These are phyloP conservation scores for Byssochlamys sp. DNA, from an alignment of 2,329 filamentous ascomycete species.

Conservation along the genomic window DNA sequence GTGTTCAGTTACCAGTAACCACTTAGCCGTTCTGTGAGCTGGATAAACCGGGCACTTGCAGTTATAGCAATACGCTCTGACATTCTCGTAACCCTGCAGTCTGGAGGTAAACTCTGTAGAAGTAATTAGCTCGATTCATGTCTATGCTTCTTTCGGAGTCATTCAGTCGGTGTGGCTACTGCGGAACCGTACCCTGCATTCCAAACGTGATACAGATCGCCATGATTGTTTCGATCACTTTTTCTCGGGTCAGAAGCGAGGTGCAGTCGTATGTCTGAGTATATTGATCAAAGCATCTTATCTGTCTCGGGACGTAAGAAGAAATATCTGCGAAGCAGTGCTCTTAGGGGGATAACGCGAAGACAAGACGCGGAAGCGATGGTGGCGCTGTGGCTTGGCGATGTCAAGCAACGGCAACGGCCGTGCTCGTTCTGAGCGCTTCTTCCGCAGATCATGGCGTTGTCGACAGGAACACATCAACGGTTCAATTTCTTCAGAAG, in stretches of 20 bases:
- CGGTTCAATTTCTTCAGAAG: too few species aligned
- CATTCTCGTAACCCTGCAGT: conserved; percentile 37
- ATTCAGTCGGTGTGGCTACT: background rate
- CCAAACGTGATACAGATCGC: conserved; percentile 37
- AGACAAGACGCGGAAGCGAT: conserved; percentile 1
- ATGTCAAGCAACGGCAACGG: background rate
- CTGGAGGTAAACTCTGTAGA: conserved; percentile 34
- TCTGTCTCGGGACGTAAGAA: background rate
- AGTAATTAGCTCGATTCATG: conserved; percentile 6
- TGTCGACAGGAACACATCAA: too few species aligned
- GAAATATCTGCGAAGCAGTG: background rate
- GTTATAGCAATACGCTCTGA: conserved; percentile 38
- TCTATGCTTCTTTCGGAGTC: background rate
- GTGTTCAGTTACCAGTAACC: background rate
- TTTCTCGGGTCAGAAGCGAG: background rate
- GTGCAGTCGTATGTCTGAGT: background rate
- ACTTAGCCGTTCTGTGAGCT: background rate
- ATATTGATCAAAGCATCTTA: background rate
- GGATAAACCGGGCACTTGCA: conserved; percentile 21
- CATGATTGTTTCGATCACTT: conserved; percentile 17
- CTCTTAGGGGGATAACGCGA: background rate
- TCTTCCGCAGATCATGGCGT: background rate
- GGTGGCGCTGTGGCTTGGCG: conserved; percentile 29
- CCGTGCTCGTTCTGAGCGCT: background rate
- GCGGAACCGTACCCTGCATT: conserved; percentile 26